Base-by-base conservation (phyloP, 1,139 yeast genomes). In the Sugiyamaella castrensis region DNA sequence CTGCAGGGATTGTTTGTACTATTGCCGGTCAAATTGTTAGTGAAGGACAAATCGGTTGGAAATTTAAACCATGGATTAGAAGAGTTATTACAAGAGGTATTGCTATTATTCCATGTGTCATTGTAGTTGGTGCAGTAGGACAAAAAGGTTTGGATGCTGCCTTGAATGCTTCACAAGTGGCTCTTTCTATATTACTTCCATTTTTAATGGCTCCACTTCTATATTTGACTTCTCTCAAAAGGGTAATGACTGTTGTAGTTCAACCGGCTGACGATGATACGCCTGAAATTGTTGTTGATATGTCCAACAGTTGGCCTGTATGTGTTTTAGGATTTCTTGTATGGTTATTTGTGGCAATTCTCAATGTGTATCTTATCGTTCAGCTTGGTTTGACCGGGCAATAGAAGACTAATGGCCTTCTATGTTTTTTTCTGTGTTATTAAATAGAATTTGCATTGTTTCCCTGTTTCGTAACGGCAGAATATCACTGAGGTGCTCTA, bases 1-100 rank as follows among this genome's bases (percentile, higher is more conserved):
- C 87, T 53, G 91, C 95, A 0, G 94, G 94, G 42, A 82, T 87
- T 51, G 91, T 87, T 1, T 87, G 95, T 64, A 87, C 95, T 0
- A 83, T 87, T 68, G 87, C 94, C 0, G 95, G 95, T 8, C 95
- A 87, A 64, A 83, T 87, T 59, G 89, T 87, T 3, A 77, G 87
- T 57, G 95, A 87, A 65, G 95, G 95, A 1, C 88, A 85, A 62
- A 75, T 87, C 39, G 77, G 80, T 53, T 86, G 95, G 94, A 77
- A 77, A 13, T 64, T 84, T 41, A 74, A 71, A 57, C 95, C 95
- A 5, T 87, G 95, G 95, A 62, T 82, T 42, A 75, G 95, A 64
- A 73, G 95, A 59, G 63, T 87, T 3, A 73, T 81, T 16, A 87
- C 95, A 0, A 74, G 95, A 67, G 68, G 76, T 13, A 79, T 87